phyloP scores from a whole-genome alignment of 345 rosid species.

The Anastatica hierochuntica region DNA sequence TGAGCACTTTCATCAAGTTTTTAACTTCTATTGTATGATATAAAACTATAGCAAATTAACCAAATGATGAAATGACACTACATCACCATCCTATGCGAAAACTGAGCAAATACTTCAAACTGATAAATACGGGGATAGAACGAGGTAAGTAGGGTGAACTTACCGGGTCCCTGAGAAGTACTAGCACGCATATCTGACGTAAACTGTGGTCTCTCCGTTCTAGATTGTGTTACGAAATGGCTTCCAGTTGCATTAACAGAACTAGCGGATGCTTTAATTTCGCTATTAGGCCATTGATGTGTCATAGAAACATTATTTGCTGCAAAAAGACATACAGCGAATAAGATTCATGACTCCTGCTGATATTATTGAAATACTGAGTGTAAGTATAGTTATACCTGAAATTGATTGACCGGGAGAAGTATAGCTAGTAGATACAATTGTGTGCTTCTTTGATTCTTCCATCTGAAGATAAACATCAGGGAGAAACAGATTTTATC shows the following conservation, averaged over 20 bases:
- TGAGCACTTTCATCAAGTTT: no score
- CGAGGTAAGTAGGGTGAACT: no score
- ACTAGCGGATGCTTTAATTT: slow-evolving; percentile 31
- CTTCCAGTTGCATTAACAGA: slow-evolving; percentile 35
- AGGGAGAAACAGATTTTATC: background rate
- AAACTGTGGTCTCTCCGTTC: slow-evolving; percentile 39
- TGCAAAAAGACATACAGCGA: slow-evolving; percentile 22
- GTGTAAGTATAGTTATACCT: no score
- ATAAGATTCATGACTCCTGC: slow-evolving; percentile 33
- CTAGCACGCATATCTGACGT: slow-evolving; percentile 30
- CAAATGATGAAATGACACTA: no score
- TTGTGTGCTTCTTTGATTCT: slow-evolving; percentile 51
- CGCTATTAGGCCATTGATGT: slow-evolving; percentile 41
- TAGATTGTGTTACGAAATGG: slow-evolving; percentile 34
- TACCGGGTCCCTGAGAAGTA: slow-evolving; percentile 54
- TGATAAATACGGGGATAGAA: no score
- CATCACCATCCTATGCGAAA: no score
- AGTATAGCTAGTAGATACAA: slow-evolving; percentile 38
- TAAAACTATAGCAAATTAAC: no score
- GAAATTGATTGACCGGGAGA: slow-evolving; percentile 24
- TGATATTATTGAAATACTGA: slow-evolving; percentile 21
- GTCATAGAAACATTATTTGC: slow-evolving; percentile 23
- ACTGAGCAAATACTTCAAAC: no score
- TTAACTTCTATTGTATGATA: no score
- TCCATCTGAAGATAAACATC: slow-evolving; percentile 48